phyloP scores from a whole-genome alignment of 768 basidiomycete genomes.

The Tricholoma furcatifolium region DNA sequence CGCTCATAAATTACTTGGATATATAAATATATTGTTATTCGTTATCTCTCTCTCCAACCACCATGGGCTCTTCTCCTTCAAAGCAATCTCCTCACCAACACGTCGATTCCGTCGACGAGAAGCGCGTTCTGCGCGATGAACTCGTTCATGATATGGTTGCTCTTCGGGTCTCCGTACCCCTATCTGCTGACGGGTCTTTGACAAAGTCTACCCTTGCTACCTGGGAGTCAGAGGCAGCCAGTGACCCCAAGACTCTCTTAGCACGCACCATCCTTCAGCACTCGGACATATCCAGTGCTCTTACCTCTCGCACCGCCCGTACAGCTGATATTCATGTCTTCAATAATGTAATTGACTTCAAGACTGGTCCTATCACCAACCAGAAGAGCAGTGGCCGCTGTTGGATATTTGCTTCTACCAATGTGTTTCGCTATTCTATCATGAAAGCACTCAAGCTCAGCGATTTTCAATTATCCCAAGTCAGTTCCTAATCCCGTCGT shows the following conservation, averaged over 20 bases:
- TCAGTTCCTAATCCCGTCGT: constrained; percentile 20
- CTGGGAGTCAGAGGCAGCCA: constrained; percentile 64
- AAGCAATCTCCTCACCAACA: constrained; percentile 18
- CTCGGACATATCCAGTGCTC: constrained; percentile 58
- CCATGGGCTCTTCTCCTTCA: constrained; percentile 29
- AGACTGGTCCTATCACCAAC: constrained; percentile 80
- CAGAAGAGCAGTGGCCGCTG: constrained; percentile 90
- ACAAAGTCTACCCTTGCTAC: constrained; percentile 52
- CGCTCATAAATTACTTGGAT: neutral
- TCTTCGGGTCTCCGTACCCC: constrained; percentile 33
- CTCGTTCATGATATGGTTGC: constrained; percentile 29
- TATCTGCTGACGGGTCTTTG: constrained; percentile 62
- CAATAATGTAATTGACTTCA: constrained; percentile 77
- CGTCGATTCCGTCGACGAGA: constrained; percentile 30
- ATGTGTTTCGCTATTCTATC: constrained; percentile 78
- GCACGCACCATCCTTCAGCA: constrained; percentile 78
- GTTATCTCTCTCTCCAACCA: neutral
- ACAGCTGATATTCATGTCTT: constrained; percentile 77
- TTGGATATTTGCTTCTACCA: constrained; percentile 95
- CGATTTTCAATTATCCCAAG: constrained; percentile 92
- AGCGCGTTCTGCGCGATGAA: constrained; percentile 20
- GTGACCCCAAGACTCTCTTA: constrained; percentile 63
- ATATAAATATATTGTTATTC: neutral
- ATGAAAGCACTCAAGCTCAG: constrained; percentile 84
- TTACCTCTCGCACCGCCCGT: constrained; percentile 60